phyloP scores from a whole-genome alignment of 2,329 filamentous ascomycete species.

The Nemania sp. region DNA sequence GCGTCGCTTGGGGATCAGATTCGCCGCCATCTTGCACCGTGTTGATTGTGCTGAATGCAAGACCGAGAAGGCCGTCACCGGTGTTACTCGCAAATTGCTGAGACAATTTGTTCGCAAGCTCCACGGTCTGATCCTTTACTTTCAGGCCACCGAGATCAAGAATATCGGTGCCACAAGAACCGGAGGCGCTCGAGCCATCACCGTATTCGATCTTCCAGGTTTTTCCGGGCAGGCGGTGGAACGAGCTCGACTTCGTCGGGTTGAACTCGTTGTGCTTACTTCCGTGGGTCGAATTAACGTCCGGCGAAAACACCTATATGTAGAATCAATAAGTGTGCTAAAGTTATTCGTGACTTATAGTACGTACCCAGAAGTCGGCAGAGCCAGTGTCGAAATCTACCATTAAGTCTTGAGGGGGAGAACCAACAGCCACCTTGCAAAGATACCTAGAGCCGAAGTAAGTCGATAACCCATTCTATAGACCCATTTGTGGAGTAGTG shows the following conservation, averaged over 20 bases:
- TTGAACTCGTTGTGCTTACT: slow-evolving; percentile 60
- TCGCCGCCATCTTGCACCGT: slow-evolving; percentile 51
- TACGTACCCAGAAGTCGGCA: slow-evolving; percentile 68
- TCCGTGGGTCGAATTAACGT: slow-evolving; percentile 45
- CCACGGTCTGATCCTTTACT: slow-evolving; percentile 65
- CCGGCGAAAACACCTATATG: slow-evolving; percentile 57
- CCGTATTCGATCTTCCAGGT: slow-evolving; percentile 71
- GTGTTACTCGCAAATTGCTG: slow-evolving; percentile 57
- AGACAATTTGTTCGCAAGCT: slow-evolving; percentile 64
- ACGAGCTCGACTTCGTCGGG: slow-evolving; percentile 63
- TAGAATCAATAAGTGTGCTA: not conserved
- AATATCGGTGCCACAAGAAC: slow-evolving; percentile 65
- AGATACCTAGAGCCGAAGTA: slow-evolving; percentile 60
- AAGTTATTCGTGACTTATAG: not conserved
- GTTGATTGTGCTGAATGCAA: slow-evolving; percentile 68
- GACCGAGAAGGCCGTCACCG: slow-evolving; percentile 68
- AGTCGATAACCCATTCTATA: not conserved
- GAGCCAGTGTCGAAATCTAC: slow-evolving; percentile 74
- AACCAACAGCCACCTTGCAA: slow-evolving; percentile 65
- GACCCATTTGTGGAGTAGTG: not conserved
- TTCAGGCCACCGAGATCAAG: slow-evolving; percentile 64
- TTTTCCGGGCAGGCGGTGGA: slow-evolving; percentile 49
- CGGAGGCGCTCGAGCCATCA: slow-evolving; percentile 68
- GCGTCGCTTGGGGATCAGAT: slow-evolving; percentile 59
- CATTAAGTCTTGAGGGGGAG: slow-evolving; percentile 62